A percentile compares a stretch with the other conserved stretches of the same genome.
Conservation (phyloP, 257 asterid genomes). For the Nicotiana paniculata region DNA sequence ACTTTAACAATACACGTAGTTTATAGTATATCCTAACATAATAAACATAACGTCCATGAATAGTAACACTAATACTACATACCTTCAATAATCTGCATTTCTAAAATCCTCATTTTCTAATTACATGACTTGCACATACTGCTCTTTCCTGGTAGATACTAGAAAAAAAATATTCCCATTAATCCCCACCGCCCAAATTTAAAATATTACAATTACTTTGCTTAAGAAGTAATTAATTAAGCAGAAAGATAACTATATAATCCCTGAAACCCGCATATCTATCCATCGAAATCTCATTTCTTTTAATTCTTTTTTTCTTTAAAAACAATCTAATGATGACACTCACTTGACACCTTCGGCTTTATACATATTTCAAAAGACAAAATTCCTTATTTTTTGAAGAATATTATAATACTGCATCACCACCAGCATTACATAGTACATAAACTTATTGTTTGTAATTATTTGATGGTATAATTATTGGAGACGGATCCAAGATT, state of each 20-base stretch:
- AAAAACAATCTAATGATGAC: slow-evolving; percentile 36
- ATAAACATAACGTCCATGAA: too few relatives aligned
- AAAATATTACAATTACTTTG: not conserved
- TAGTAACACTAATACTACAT: too few relatives aligned
- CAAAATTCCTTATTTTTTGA: slow-evolving; percentile 9
- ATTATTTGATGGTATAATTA: slow-evolving; percentile 24
- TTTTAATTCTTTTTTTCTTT: not conserved
- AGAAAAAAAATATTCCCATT: not conserved
- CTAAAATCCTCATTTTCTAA: not conserved
- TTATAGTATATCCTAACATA: too few relatives aligned
- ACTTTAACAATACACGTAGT: too few relatives aligned
- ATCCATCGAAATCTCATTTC: not conserved
- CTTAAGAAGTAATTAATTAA: not conserved
- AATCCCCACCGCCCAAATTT: not conserved
- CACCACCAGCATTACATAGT: slow-evolving; percentile 14
- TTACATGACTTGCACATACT: not conserved
- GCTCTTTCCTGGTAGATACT: not conserved
- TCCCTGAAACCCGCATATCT: not conserved
- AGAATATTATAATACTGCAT: slow-evolving; percentile 9
- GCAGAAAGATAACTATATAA: not conserved
- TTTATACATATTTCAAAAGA: slow-evolving; percentile 26
- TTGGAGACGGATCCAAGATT: too few relatives aligned
- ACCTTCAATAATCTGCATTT: too few relatives aligned
- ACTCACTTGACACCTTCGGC: slow-evolving; percentile 22
- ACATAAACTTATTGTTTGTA: slow-evolving; percentile 22